Conservation (phyloP, 768 basidiomycete genomes). For the Podaxis rugospora region DNA sequence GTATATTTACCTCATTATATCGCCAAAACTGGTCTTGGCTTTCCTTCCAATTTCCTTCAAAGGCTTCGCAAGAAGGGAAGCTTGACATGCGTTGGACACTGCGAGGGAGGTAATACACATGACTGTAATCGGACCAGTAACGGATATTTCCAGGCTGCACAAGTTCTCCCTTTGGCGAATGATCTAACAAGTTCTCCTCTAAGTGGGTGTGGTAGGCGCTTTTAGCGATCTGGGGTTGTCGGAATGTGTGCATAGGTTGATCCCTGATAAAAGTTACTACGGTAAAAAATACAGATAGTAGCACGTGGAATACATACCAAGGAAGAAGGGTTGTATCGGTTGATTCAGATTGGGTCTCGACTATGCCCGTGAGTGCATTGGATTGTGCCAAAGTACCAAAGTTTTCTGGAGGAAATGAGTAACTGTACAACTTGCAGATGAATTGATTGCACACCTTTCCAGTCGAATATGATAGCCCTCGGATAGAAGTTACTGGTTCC, state of each 20-base stretch:
- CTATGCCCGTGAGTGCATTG: conserved; percentile 31
- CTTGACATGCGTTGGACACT: conserved; percentile 64
- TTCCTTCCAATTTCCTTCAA: conserved; percentile 51
- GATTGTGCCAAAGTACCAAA: conserved; percentile 54
- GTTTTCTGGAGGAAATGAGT: conserved; percentile 41
- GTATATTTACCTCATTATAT: conserved; percentile 49
- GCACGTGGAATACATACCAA: conserved; percentile 3
- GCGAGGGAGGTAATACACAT: conserved; percentile 60
- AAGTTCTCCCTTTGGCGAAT: not conserved
- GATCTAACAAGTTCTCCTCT: conserved; percentile 19
- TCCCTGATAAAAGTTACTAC: conserved; percentile 5
- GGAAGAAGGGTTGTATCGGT: conserved; percentile 13
- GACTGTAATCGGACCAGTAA: conserved; percentile 70
- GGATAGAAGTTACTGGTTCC: conserved; percentile 50
- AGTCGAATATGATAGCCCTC: conserved; percentile 62
- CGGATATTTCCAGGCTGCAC: conserved; percentile 31
- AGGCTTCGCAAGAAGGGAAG: conserved; percentile 46
- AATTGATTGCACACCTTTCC: conserved; percentile 44
- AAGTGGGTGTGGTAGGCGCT: conserved; percentile 51
- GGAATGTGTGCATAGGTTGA: conserved; percentile 11
- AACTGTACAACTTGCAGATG: not conserved
- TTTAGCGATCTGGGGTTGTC: conserved; percentile 33
- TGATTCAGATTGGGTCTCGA: conserved; percentile 16
- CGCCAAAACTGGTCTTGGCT: conserved; percentile 48
- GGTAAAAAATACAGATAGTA: conserved; percentile 5